phyloP scores from a whole-genome alignment of 257 asterid genomes.

The Verbena officinalis region DNA sequence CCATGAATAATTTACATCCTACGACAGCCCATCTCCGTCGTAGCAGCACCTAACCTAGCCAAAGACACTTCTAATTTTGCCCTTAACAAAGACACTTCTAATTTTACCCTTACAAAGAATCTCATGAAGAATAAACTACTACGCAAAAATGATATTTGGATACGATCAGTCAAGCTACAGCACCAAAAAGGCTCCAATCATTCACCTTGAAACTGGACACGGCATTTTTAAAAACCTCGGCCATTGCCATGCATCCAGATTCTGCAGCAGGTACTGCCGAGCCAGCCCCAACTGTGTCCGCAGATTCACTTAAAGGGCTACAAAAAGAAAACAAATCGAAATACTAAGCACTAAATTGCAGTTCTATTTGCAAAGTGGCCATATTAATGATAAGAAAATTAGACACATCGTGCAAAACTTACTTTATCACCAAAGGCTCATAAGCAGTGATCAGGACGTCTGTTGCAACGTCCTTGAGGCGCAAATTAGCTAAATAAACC shows the following conservation, averaged over 20 bases:
- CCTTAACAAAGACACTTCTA: neutral
- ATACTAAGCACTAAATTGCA: neutral
- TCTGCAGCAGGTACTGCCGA: slow-evolving; percentile 68
- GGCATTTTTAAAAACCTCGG: slow-evolving; percentile 69
- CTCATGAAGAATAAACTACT: neutral
- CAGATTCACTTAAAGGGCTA: slow-evolving; percentile 87
- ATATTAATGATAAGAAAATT: neutral
- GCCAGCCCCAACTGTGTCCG: slow-evolving; percentile 77
- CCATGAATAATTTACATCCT: slow-evolving; percentile 10
- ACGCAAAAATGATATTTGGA: neutral
- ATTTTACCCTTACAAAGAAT: neutral
- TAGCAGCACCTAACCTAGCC: neutral
- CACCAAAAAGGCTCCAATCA: slow-evolving; percentile 77
- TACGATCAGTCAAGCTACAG: slow-evolving; percentile 41
- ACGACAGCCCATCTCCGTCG: neutral
- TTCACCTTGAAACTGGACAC: slow-evolving; percentile 78
- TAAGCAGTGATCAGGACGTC: slow-evolving; percentile 84
- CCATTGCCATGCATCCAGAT: slow-evolving; percentile 75
- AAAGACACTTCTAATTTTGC: neutral
- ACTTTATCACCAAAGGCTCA: slow-evolving; percentile 85
- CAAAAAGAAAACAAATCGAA: slow-evolving; percentile 16
- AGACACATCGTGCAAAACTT: slow-evolving; percentile 34
- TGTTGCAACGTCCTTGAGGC: slow-evolving; percentile 82
- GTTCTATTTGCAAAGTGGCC: neutral
- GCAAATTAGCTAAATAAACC: slow-evolving; percentile 89